Evolutionary conservation across 192 early-diverging fungal genomes (phyloP), one percentile per base, ranked within the genome.

Genomic region (Borealophlyctis nickersoniae): DNA sequence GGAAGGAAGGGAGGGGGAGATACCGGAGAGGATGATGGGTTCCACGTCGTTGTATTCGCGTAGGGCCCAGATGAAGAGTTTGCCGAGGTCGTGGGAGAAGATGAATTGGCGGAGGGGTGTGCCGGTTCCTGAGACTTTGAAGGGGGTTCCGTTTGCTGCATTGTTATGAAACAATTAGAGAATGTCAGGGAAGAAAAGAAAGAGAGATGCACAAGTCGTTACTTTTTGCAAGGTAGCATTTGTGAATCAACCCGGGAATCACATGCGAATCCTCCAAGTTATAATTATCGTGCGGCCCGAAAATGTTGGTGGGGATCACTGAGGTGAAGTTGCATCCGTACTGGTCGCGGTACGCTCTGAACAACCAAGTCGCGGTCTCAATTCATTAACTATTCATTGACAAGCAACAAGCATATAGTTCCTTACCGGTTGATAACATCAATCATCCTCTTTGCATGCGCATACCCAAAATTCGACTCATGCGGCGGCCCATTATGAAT

Each of bases 31-130:
- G 72, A 92, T 92, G 55, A 92, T 84, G 36, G 90, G 90, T 34
- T 85, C 86, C 57, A 89, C 84, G 66, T 89, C 85, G 52, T 86
- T 24, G 75, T 92, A 92, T 67, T 92, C 89, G 56, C 90, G 73
- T 36, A 92, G 75, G n/a, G 75, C 74, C 90, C 90, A 92, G 54
- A 92, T 78, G 66, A 92, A 88, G 49, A 92, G 79, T 70, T 77
- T 86, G 57, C 88, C 90, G 30, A 92, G 73, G 79, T 92, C 90
- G 31, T 81, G 78, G 7, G 89, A 91, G 73, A 85, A 92, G 48
- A 91, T 90, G 76, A 92, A 92, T 64, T 92, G 90, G 19, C 90
- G 84, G 35, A 90, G 81, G 34, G 90, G 90, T 55, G 82, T 81
- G 57, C 90, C 90, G 28, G 82, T 86, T 55, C 90, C 90, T 36